These are phyloP conservation scores for Phytopythium boreale DNA, from an alignment of 352 stramenopile genomes.

Conservation along the genomic window DNA sequence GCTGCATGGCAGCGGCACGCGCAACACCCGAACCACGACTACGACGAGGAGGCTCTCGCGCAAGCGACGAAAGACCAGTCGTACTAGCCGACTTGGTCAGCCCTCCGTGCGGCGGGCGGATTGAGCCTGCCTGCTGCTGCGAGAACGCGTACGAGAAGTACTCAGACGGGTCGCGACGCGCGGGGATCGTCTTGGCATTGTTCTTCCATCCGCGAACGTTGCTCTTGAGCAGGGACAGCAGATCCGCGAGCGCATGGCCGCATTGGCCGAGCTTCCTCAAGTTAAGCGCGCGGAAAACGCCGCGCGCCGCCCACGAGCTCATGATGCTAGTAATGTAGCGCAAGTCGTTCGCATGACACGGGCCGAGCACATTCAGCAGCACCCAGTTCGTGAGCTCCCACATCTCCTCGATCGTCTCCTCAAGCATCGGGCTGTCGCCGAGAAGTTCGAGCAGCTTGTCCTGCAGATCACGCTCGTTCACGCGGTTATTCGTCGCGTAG, in stretches of 20 bases:
- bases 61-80: slow-evolving; percentile 74
- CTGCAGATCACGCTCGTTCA: slow-evolving; percentile 71
- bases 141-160: slow-evolving; percentile 86
- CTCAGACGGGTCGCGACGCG: slow-evolving; percentile 79
- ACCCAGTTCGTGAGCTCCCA: slow-evolving; percentile 97
- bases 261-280: slow-evolving; percentile 65
- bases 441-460: slow-evolving; percentile 84
- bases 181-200: slow-evolving; percentile 76
- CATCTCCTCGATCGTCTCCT: slow-evolving; percentile 94
- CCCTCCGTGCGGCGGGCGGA: slow-evolving; percentile 36
- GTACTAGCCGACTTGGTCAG: slow-evolving; percentile 89
- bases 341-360: slow-evolving; percentile 94
- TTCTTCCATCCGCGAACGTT: slow-evolving; percentile 75
- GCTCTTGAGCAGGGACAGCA: slow-evolving; percentile 64
- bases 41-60: slow-evolving; percentile 66
- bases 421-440: slow-evolving; percentile 74
- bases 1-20: slow-evolving; percentile 76
- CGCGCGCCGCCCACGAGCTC: slow-evolving; percentile 73
- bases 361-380: slow-evolving; percentile 92
- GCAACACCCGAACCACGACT: slow-evolving; percentile 81
- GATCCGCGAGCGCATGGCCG: slow-evolving; percentile 61
- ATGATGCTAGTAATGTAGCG: slow-evolving; percentile 87
- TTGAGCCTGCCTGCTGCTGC: slow-evolving; percentile 37
- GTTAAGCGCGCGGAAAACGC: slow-evolving; percentile 78
- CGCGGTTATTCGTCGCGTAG: slow-evolving; percentile 56